A percentile compares a stretch with the other conserved stretches of the same genome.
Evolutionary conservation across 495 filamentous ascomycete species (phyloP).

Genomic region (Poronia punctata): DNA sequence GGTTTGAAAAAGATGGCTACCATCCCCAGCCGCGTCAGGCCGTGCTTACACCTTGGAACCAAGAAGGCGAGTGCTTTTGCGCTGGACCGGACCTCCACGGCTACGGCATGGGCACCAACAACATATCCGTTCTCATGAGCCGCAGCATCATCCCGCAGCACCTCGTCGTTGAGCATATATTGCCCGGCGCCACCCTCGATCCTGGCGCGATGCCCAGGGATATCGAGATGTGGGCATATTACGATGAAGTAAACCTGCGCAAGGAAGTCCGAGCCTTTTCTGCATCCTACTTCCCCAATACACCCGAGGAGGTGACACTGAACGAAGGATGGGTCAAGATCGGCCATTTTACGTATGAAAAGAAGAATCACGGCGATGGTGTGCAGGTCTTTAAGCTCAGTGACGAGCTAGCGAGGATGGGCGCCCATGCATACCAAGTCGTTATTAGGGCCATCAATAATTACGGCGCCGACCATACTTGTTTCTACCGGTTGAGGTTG

Average conservation of each 20-base stretch:
- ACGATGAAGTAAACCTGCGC: slow-evolving; percentile 27
- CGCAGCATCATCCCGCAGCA: slow-evolving; percentile 45
- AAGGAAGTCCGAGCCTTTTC: slow-evolving; percentile 27
- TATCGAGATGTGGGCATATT: slow-evolving; percentile 53
- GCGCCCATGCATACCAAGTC: slow-evolving; percentile 32
- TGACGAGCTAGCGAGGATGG: slow-evolving; percentile 27
- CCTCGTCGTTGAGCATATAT: slow-evolving; percentile 58
- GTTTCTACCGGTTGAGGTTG: slow-evolving; percentile 53
- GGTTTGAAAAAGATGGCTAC: slow-evolving; percentile 14
- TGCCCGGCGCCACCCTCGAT: slow-evolving; percentile 44
- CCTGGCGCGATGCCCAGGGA: slow-evolving; percentile 49
- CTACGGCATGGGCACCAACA: slow-evolving; percentile 23
- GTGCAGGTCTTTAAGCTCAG: slow-evolving; percentile 45
- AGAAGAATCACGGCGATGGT: slow-evolving; percentile 32
- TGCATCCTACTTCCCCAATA: slow-evolving; percentile 19
- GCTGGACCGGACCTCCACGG: slow-evolving; percentile 27
- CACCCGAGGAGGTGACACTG: slow-evolving; percentile 12
- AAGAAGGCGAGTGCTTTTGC: slow-evolving; percentile 65
- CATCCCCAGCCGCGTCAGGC: slow-evolving; percentile 21
- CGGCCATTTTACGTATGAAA: slow-evolving; percentile 46
- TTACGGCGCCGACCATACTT: slow-evolving; percentile 52
- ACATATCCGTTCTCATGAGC: slow-evolving; percentile 42
- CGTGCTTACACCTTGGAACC: slow-evolving; percentile 51
- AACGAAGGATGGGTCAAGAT: slow-evolving; percentile 42
- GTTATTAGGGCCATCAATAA: slow-evolving; percentile 47